Evolutionary conservation across 2,329 filamentous ascomycete genomes (phyloP), one percentile per base, ranked within the genome.

Genomic region (Tolypocladium tropicale): DNA sequence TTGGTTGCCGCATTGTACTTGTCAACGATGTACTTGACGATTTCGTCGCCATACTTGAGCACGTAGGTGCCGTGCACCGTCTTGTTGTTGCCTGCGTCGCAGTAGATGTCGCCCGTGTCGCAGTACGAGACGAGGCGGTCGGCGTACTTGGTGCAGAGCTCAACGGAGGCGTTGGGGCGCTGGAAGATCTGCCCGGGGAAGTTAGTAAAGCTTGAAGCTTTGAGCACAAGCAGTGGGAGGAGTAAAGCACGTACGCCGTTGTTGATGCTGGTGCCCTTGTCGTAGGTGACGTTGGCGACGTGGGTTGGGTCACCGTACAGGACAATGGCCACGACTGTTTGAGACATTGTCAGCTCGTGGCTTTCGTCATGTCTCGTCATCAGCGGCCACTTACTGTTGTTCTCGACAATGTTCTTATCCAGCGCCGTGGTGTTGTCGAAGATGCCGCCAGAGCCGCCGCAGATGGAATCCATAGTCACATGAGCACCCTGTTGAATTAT

Each of bases 301-400:
- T 73, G 70, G 56, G 70, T 70, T 23, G 74, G 74, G 63, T 76
- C 73, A 51, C 74, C 74, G 53, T 74, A 73, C 53, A 74, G 59
- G 49, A 72, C 60, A 57, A 74, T 65, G 30, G 72, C 73, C 55
- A 74, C 68, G 41, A 76, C 73, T 76, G 53, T 43, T 23, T 18
- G 36, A 16, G 28, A 1, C 1, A 5, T 12, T 6, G 5, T 49
- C 4, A 49, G 43, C 16, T 18, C 12, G 6, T 28, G 43, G 9
- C 23, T 28, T 41, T 14, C n/a, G 34, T 18, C 11, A 14, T 18
- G 50, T 53, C 39, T 36, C 18, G n/a, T 9, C 10, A 18, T 10
- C 10, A n/a, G 36, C 1, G 12, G 30, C 25, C 12, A 56, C 70
- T 63, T 55, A 75, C 73, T 63, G 58, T 66, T 69, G 32, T 70